A percentile compares a stretch with the other conserved stretches of the same genome.
phyloP scores from a whole-genome alignment of 345 rosid species.

The Moricandia moricandioides region DNA sequence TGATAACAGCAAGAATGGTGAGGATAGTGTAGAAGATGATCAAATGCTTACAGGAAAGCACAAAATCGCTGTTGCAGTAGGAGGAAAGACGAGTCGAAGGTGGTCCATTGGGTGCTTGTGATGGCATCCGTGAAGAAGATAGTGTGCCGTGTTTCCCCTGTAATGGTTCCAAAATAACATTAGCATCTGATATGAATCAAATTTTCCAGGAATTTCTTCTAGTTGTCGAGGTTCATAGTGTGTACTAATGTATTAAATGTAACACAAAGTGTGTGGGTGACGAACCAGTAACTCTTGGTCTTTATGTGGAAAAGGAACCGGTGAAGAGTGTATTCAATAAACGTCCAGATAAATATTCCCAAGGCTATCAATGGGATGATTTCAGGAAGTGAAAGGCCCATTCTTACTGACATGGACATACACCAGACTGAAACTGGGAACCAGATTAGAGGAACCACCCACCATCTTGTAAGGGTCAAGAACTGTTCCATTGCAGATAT shows the following conservation, averaged over 20 bases:
- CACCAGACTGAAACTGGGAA: constrained; percentile 57
- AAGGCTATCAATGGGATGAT: constrained; percentile 37
- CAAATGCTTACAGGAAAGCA: constrained; percentile 56
- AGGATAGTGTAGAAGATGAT: background rate
- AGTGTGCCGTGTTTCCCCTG: constrained; percentile 85
- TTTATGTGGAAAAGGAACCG: constrained; percentile 74
- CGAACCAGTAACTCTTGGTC: constrained; percentile 63
- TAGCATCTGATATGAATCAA: background rate
- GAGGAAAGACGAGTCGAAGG: constrained; percentile 88
- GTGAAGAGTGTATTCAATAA: constrained; percentile 64
- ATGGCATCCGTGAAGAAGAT: constrained; percentile 92
- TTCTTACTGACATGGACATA: constrained; percentile 39
- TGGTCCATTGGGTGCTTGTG: constrained; percentile 98
- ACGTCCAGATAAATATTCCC: constrained; percentile 69
- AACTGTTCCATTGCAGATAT: constrained; percentile 42
- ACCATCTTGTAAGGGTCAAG: constrained; percentile 75
- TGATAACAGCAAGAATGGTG: background rate
- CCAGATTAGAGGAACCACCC: constrained; percentile 77
- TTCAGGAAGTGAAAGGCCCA: constrained; percentile 49
- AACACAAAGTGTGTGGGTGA: background rate
- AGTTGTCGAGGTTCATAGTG: background rate
- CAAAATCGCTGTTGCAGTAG: constrained; percentile 72
- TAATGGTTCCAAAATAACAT: constrained; percentile 26
- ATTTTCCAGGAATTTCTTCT: background rate
- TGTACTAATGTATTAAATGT: background rate